Evolutionary conservation across 2,329 filamentous ascomycete genomes (phyloP), one percentile per base, ranked within the genome.

Genomic region (Didymella sp.): DNA sequence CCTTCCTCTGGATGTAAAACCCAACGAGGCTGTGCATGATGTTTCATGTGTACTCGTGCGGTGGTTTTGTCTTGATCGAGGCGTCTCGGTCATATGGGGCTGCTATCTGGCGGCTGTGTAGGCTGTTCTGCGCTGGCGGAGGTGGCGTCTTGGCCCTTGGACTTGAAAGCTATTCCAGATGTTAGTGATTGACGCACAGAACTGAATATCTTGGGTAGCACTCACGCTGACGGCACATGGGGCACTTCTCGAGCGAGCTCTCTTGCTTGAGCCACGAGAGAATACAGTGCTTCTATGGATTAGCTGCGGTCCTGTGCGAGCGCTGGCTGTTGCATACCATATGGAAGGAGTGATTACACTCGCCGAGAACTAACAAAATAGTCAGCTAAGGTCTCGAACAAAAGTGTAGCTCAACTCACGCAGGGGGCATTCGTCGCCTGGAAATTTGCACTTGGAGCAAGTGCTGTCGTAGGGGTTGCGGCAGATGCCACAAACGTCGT

Each of bases 401-500:
- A 22, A 12, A 4, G 1, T 6, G 31, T n/a, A 21, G 6, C 12
- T 40, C 21, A 28, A 81, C 89, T 76, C 80, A 97, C 94, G 83
- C 58, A 99, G 83, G 57, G 90, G 90, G 79, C 95, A 99, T 74
- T 97, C 93, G 71, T 99, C 95, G 56, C 95, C 95, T 13, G 95
- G 95, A 73, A 92, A 98, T 83, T 96, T 96, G 87, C 95, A 99
- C 52, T 92, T 96, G 43, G 95, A 93, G 81, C 95, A 99, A 24
- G 95, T 98, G 58, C 93, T 94, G 76, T 99, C 95, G 74, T 98
- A 99, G 71, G 96, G 91, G 61, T 96, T 93, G 74, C 96, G 94
- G 79, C 95, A 99, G 79, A 99, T 99, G 69, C 95, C 95, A 70
- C 95, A 99, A 61, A 98, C 93, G 75, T 99, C 94, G 79, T 97